Base-by-base conservation (phyloP, 768 basidiomycete genomes). In the Russula dissimulans region DNA sequence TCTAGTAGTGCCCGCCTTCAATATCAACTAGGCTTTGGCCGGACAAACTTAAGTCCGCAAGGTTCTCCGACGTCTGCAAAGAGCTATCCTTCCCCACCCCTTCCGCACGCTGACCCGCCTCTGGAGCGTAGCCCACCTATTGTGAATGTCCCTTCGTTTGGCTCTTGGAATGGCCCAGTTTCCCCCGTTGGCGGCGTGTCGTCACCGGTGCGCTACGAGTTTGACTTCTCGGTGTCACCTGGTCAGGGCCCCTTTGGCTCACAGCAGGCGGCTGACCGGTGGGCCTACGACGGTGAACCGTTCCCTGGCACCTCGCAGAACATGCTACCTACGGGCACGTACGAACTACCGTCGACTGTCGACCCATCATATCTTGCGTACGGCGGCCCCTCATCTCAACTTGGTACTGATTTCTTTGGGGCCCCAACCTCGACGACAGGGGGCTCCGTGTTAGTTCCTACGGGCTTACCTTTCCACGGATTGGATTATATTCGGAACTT, bases 401-500 rank as follows among this genome's bases (percentile, higher is more conserved):
- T 50, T 4, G 45, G 61, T 32, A 5, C 43, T 54, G 64, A 69
- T n/a, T 59, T 76, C n/a, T 78, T 79, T 60, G 64, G 76, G 54
- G 68, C 71, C 47, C 67, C 68, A 41, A 69, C 69, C 22, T 64
- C 79, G 61, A 80, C 79, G 57, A 81, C 85, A 3, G 80, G 85
- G 12, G 80, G 78, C 5, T 71, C 86, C n/a, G 76, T 79, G 4
- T 90, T 90, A 69, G 76, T 84, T 63, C 82, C 82, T 9, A 77
- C 84, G 26, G 88, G 88, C 42, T 76, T 91, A n/a, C 91, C 89
- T 1, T 93, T 92, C 76, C 79, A 83, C 34, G 91, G 89, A 10
- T 77, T 92, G 36, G 91, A 93, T 66, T 93, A 82, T 67, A 85
- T 93, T 67, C 82, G 87, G 66, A 91, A 89, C 67, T 91, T 86